phyloP scores from a whole-genome alignment of 495 filamentous ascomycete species.

The Penicillium lagena region DNA sequence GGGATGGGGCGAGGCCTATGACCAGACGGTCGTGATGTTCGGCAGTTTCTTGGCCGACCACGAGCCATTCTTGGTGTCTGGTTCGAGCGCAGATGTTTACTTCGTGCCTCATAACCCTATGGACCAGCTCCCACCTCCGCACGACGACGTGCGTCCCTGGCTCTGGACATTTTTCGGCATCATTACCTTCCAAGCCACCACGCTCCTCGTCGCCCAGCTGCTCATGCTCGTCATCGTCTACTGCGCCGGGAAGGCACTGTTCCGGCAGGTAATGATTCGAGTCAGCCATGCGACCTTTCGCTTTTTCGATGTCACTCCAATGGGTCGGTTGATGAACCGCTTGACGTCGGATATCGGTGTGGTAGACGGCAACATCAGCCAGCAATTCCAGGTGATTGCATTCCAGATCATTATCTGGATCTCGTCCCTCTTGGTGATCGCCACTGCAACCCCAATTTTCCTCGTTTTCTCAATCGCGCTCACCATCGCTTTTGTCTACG shows the following conservation, averaged over 20 bases:
- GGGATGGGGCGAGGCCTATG: conserved; percentile 75
- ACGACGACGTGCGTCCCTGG: conserved; percentile 67
- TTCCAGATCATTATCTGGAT: conserved; percentile 63
- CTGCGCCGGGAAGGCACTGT: conserved; percentile 65
- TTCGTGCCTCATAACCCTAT: conserved; percentile 33
- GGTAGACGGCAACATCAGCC: conserved; percentile 70
- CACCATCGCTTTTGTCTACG: conserved; percentile 53
- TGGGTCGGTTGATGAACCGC: conserved; percentile 81
- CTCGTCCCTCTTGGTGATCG: conserved; percentile 66
- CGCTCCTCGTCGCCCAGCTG: conserved; percentile 46
- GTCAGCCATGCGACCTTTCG: conserved; percentile 77
- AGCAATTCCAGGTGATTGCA: conserved; percentile 58
- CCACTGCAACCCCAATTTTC: conserved; percentile 65
- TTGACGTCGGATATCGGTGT: conserved; percentile 80
- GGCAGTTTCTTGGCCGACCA: conserved; percentile 1
- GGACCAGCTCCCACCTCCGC: conserved; percentile 55
- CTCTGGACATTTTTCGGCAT: conserved; percentile 59
- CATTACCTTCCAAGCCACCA: conserved; percentile 49
- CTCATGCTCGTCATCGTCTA: conserved; percentile 68
- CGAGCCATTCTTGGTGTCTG: background rate
- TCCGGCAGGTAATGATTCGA: conserved; percentile 57
- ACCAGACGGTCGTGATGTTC: conserved; percentile 16
- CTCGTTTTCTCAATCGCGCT: conserved; percentile 62
- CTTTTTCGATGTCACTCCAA: conserved; percentile 80
- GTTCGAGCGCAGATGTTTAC: conserved; percentile 9